Base-by-base conservation (phyloP, 805 yeast species). In the Kluyveromyces wickerhamii region DNA sequence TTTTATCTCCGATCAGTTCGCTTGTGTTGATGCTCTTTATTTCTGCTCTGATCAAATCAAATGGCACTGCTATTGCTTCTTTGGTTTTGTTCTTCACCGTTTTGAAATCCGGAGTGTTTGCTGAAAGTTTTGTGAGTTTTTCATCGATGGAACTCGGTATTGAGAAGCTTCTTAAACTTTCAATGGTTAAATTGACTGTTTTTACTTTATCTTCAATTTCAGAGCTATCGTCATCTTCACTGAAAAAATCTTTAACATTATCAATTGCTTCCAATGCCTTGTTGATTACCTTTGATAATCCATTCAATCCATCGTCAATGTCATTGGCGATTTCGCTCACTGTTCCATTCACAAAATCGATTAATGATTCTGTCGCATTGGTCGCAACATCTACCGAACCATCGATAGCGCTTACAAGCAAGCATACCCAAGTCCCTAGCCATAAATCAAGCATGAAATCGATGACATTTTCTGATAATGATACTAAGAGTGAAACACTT, bases 341-440 rank as follows among this genome's bases (percentile, higher is more conserved):
- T 0, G 92, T 76, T 1, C 59, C 59, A 48, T 88, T 86, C 2
- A 86, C 82, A 14, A 67, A 59, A 4, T 54, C 52, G 6, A 87
- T 66, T 1, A 85, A 62, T 1, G 69, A 51, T 45, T 80, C 83
- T 0, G 94, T 77, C 1, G 85, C 72, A 49, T 83, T 80, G 1
- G 83, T 54, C 0, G 94, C 94, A 20, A 77, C 74, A 44, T 74
- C 76, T 1, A 78, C 79, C 0, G 83, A 70, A 3, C 88, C 84
- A 47, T 74, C 78, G 5, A 88, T 65, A 0, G 87, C 74, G 4
- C 92, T 78, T 0, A 82, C 74, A 10, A 86, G 54, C 10, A 92
- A 63, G 56, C 98, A 92, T 0, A 81, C 79, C 57, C 84, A 85
- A 0, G 97, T 92, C 0, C 96, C 97, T 2, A 87, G 56, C 31